Evolutionary conservation across 108 stramenopile species (phyloP).

Genomic region (Cyclotella cryptica): DNA sequence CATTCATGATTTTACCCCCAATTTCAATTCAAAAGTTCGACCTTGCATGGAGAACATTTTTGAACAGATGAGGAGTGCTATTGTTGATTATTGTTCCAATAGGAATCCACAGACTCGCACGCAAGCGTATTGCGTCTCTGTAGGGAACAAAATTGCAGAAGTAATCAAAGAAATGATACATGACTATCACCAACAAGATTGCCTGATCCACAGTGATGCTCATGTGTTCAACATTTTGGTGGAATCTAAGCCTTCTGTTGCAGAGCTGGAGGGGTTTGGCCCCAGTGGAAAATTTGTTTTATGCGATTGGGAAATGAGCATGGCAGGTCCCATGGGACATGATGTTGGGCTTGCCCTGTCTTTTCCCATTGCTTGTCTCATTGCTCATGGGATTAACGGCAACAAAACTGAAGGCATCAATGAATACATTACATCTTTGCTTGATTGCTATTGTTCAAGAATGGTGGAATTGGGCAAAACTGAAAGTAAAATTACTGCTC

Average conservation of each 20-base stretch:
- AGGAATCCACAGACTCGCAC: constrained; percentile 31
- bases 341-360: constrained; percentile 38
- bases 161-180: constrained; percentile 26
- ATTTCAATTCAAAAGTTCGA: constrained; percentile 48
- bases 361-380: constrained; percentile 39
- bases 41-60: constrained; percentile 21
- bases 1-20: constrained; percentile 46
- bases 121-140: constrained; percentile 11
- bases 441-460: constrained; percentile 28
- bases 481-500: constrained; percentile 4
- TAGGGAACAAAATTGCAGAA: constrained; percentile 26
- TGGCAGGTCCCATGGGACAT: constrained; percentile 48
- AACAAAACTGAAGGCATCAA: constrained; percentile 17
- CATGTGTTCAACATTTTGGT: constrained; percentile 71
- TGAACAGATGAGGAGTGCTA: constrained; percentile 15
- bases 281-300: constrained; percentile 39
- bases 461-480: constrained; percentile 42
- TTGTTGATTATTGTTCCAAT: background rate
- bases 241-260: constrained; percentile 49
- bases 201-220: constrained; percentile 56
- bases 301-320: constrained; percentile 53
- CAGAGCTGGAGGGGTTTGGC: constrained; percentile 39
- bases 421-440: constrained; percentile 18
- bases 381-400: constrained; percentile 41
- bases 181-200: constrained; percentile 29